These are phyloP conservation scores for Wickerhamiella parazyma DNA, from an alignment of 805 yeast species.

Conservation along the genomic window DNA sequence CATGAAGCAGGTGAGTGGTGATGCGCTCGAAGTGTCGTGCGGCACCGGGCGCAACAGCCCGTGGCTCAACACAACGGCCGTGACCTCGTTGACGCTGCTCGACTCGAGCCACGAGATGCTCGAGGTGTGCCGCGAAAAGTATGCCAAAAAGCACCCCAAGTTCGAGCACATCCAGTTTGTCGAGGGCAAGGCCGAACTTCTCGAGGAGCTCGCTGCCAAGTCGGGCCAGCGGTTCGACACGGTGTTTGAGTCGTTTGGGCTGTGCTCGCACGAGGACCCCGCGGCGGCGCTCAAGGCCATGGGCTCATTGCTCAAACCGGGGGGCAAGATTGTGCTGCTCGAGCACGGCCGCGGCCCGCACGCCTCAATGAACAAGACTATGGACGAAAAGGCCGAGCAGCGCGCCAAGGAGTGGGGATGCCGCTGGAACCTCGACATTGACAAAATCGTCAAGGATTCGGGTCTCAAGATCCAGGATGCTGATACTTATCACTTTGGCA, in stretches of 20 bases:
- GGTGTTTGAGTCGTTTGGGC: constrained; percentile 83
- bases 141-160: constrained; percentile 49
- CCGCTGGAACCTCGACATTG: constrained; percentile 92
- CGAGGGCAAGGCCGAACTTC: constrained; percentile 78
- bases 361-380: constrained; percentile 59
- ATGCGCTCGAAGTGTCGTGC: constrained; percentile 85
- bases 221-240: constrained; percentile 61
- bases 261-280: constrained; percentile 94
- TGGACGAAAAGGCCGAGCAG: constrained; percentile 71
- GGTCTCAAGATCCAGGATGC: constrained; percentile 75
- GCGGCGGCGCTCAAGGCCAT: constrained; percentile 66
- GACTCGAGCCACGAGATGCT: constrained; percentile 84
- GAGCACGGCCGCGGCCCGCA: constrained; percentile 89
- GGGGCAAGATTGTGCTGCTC: constrained; percentile 72
- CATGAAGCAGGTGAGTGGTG: constrained; percentile 69
- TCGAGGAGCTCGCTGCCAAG: constrained; percentile 39
- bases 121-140: constrained; percentile 62
- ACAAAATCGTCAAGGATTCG: constrained; percentile 67
- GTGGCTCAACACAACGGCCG: constrained; percentile 44
- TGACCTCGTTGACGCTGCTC: constrained; percentile 66
- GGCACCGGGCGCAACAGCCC: constrained; percentile 92
- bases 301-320: constrained; percentile 61
- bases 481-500: constrained; percentile 74
- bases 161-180: constrained; percentile 71
- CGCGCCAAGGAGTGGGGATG: constrained; percentile 93